Percentiles rank a stretch among this genome's conserved stretches.
Evolutionary conservation across 331 rosid genomes (phyloP).

Genomic region (Acacia pycnantha): DNA sequence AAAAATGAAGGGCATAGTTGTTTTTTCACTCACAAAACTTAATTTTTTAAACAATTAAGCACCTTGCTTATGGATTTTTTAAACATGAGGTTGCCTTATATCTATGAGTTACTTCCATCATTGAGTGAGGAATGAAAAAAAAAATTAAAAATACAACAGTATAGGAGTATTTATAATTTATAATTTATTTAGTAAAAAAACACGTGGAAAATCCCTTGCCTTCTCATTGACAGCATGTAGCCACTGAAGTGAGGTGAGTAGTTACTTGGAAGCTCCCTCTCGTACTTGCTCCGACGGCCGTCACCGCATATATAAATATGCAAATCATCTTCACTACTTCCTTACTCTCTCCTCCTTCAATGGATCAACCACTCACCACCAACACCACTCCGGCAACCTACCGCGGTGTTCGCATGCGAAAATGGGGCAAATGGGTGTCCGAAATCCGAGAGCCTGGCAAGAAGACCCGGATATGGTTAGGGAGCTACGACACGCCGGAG

Average conservation of each 20-base stretch:
- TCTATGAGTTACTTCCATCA: too few species aligned
- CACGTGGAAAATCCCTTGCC: not conserved
- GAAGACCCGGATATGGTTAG: conserved; percentile 32
- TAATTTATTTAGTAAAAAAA: not conserved
- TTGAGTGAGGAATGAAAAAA: too few species aligned
- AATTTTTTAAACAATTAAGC: too few species aligned
- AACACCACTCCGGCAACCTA: not conserved
- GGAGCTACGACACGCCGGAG: conserved; percentile 29
- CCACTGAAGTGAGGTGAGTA: conserved; percentile 21
- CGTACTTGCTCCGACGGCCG: not conserved
- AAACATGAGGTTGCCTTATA: too few species aligned
- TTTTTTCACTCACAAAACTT: too few species aligned
- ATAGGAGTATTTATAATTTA: not conserved
- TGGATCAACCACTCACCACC: conserved; percentile 2
- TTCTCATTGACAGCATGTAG: conserved; percentile 28
- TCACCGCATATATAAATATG: not conserved
- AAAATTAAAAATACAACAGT: too few species aligned
- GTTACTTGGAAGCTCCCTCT: conserved; percentile 25
- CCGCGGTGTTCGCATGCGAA: conserved; percentile 27
- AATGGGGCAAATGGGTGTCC: conserved; percentile 42
- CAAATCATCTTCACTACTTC: not conserved
- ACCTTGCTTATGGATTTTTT: too few species aligned
- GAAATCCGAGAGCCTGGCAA: conserved; percentile 32
- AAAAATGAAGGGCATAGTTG: too few species aligned
- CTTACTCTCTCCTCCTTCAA: conserved; percentile 13